These are phyloP conservation scores for Kwoniella dejecticola DNA, from an alignment of 768 basidiomycete species.

Conservation along the genomic window DNA sequence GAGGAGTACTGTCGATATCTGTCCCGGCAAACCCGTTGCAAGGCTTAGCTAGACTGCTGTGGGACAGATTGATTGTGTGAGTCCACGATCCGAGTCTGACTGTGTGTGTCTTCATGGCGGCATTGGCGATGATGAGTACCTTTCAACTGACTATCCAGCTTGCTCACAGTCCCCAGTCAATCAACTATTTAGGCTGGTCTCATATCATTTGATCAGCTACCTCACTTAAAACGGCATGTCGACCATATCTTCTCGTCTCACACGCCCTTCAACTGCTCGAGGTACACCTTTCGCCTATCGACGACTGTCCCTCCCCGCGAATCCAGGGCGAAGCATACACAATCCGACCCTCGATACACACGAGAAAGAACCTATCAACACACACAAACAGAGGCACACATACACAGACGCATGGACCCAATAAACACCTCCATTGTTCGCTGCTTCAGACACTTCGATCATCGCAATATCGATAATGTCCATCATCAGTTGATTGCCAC, in stretches of 20 bases:
- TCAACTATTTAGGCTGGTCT: no score
- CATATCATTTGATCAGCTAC: no score
- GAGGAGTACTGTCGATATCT: background rate
- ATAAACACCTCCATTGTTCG: conserved; percentile 6
- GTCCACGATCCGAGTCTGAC: background rate
- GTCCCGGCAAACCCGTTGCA: conserved; percentile 1
- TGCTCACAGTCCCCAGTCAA: no score
- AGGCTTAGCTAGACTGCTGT: background rate
- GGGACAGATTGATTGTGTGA: conserved; percentile 5
- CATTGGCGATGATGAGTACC: background rate
- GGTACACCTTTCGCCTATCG: no score
- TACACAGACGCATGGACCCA: background rate
- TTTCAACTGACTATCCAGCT: background rate
- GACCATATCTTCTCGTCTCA: background rate
- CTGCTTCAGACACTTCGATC: conserved; percentile 15
- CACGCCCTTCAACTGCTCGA: no score
- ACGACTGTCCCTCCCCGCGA: no score
- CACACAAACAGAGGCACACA: background rate
- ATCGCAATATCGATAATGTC: background rate
- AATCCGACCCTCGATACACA: background rate
- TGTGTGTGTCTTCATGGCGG: background rate
- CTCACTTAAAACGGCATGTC: no score
- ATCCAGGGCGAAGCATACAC: no score
- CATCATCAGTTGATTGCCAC: background rate
- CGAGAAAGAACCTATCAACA: background rate